Evolutionary conservation across 2,329 filamentous ascomycete species (phyloP), one percentile per base, ranked within the genome.

Genomic region (Xylariaceae sp.): DNA sequence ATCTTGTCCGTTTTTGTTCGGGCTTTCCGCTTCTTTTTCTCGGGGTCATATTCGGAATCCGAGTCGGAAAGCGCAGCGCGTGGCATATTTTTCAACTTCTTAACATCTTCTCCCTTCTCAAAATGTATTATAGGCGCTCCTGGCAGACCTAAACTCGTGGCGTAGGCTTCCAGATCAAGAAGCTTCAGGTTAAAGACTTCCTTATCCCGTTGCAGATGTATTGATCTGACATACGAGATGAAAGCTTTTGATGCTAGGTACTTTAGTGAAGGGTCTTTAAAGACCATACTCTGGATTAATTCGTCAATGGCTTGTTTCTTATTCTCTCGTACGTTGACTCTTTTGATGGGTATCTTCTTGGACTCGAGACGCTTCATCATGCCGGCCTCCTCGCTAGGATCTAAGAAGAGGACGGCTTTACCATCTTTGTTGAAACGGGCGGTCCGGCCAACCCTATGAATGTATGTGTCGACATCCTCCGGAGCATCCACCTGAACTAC

Each of bases 401-500:
- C 90, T 0, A 99, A 75, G 70, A 99, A 96, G 0, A 99, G 71
- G 0, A 97, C 89, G 1, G 94, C 92, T 37, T 87, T 84, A 7
- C 94, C 94, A 49, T 89, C 84, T 59, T 88, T 87, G 65, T 96
- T 87, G 70, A 95, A 97, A 21, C 59, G 57, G 39, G 54, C 58
- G n/a, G 58, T 60, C 34, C 58, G 58, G 15, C 58, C 56, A 34
- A 60, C 58, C 40, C 58, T 48, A 72, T 99, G 94, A 62, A 99
- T 97, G 66, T 99, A 99, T 0, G 94, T 99, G 66, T 97, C 94
- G 3, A 89, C 88, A 69, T 99, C 92, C 70, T 99, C 94, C 0
- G 94, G 94, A 61, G 89, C 95, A 70, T 99, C 94, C n/a, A 89
- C 80, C 68, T 99, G 94, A n/a, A 99, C 90, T 5, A 99, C 94